phyloP scores from a whole-genome alignment of 2,329 filamentous ascomycete genomes.

The Venturia nashicola region DNA sequence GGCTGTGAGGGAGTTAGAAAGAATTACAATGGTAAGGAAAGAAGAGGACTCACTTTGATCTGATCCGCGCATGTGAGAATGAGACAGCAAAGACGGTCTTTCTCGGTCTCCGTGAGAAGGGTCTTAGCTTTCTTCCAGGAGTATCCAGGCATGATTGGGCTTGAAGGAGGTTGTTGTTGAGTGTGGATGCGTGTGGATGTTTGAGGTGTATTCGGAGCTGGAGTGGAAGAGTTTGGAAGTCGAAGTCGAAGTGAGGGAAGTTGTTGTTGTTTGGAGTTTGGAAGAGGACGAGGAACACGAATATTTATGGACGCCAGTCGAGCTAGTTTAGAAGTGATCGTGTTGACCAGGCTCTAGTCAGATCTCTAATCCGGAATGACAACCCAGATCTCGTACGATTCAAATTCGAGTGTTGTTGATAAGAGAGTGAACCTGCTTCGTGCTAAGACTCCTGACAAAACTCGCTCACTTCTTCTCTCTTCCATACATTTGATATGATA shows the following conservation, averaged over 20 bases:
- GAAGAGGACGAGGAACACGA: neutral
- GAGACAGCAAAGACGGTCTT: neutral
- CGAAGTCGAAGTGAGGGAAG: neutral
- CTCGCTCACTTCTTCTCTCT: neutral
- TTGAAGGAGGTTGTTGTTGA: neutral
- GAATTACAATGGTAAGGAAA: neutral
- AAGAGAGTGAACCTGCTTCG: neutral
- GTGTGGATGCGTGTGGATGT: neutral
- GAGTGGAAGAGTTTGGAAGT: neutral
- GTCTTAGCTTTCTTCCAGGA: conserved; percentile 4
- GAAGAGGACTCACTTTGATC: neutral
- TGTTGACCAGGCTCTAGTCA: neutral
- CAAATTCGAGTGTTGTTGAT: neutral
- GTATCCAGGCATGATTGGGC: neutral
- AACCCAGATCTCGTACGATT: neutral
- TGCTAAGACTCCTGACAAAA: neutral
- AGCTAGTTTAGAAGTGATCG: neutral
- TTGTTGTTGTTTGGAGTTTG: neutral
- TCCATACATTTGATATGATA: neutral
- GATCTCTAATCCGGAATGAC: neutral
- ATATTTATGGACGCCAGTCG: neutral
- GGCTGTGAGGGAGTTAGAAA: neutral
- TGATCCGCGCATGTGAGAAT: conserved; percentile 1
- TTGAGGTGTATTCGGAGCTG: neutral
- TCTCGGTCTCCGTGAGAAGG: conserved; percentile 7